Percentiles rank a stretch among this genome's conserved stretches.
Conservation (phyloP, 164 flowering plant species). For the Aristolochia fimbriata region DNA sequence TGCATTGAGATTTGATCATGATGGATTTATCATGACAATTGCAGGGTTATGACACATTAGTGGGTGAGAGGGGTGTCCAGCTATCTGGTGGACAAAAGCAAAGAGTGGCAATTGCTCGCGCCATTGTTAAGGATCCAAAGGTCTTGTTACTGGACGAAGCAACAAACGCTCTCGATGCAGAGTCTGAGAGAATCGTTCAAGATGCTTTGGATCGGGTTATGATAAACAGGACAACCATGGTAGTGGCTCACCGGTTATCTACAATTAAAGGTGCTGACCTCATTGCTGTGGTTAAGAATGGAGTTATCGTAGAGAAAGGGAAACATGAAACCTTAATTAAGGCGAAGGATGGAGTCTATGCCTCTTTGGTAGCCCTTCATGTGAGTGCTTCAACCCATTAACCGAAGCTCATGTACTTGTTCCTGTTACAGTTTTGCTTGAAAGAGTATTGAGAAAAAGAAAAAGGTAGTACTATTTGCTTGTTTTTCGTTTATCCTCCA, state of each 20-base stretch:
- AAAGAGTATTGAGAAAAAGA: no score
- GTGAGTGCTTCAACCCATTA: no score
- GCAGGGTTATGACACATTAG: conserved; percentile 18
- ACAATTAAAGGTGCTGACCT: conserved; percentile 13
- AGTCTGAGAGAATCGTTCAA: conserved; percentile 20
- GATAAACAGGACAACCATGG: conserved; percentile 15
- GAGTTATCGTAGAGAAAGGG: conserved; percentile 16
- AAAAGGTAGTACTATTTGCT: no score
- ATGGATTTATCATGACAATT: neutral
- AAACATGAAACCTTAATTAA: conserved; percentile 8
- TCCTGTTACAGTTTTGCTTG: no score
- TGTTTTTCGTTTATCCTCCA: no score
- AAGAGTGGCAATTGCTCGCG: conserved; percentile 19
- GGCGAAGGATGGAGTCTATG: conserved; percentile 13
- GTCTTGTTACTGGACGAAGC: conserved; percentile 18
- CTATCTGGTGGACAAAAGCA: conserved; percentile 23
- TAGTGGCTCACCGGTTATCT: conserved; percentile 17
- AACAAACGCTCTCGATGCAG: conserved; percentile 20
- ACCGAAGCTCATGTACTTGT: no score
- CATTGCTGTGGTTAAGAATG: conserved; percentile 16
- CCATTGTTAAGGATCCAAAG: conserved; percentile 15
- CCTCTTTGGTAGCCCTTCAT: conserved; percentile 18
- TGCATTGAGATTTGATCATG: neutral
- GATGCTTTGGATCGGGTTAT: conserved; percentile 18
- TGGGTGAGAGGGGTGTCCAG: conserved; percentile 20